These are phyloP conservation scores for Cornus controversa DNA, from an alignment of 148 eudicot species.

Conservation along the genomic window DNA sequence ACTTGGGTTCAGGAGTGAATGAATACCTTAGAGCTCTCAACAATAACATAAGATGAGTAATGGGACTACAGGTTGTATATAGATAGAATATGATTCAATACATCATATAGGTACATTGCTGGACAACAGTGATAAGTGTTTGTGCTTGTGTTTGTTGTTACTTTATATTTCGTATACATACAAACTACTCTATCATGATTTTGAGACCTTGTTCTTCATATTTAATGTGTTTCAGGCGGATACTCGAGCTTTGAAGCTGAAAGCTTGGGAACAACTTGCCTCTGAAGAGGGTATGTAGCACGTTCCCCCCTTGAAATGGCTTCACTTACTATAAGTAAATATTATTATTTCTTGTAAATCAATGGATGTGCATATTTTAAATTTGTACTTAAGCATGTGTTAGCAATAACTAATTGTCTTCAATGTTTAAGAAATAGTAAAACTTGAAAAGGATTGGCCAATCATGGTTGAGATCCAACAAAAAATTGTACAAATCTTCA, in stretches of 20 bases:
- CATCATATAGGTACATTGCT: background rate
- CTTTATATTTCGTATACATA: background rate
- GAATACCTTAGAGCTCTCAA: background rate
- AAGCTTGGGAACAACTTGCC: conserved; percentile 94
- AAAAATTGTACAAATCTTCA: too few species aligned
- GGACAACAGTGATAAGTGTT: background rate
- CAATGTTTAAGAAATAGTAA: background rate
- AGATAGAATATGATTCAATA: background rate
- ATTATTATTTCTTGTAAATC: background rate
- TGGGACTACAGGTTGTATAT: background rate
- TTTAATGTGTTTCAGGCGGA: conserved; percentile 61
- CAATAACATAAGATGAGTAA: background rate
- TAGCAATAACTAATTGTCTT: background rate
- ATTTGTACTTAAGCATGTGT: background rate
- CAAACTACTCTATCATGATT: background rate
- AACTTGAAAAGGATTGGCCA: too few species aligned
- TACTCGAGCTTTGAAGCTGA: conserved; percentile 66
- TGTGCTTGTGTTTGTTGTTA: background rate
- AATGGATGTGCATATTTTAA: background rate
- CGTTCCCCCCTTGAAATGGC: background rate
- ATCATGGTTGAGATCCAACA: too few species aligned
- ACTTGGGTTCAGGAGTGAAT: background rate
- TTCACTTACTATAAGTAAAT: background rate
- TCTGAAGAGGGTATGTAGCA: conserved; percentile 67
- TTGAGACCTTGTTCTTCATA: conserved; percentile 3